Evolutionary conservation across 768 basidiomycete genomes (phyloP), one percentile per base, ranked within the genome.

Genomic region (Suillus plorans): DNA sequence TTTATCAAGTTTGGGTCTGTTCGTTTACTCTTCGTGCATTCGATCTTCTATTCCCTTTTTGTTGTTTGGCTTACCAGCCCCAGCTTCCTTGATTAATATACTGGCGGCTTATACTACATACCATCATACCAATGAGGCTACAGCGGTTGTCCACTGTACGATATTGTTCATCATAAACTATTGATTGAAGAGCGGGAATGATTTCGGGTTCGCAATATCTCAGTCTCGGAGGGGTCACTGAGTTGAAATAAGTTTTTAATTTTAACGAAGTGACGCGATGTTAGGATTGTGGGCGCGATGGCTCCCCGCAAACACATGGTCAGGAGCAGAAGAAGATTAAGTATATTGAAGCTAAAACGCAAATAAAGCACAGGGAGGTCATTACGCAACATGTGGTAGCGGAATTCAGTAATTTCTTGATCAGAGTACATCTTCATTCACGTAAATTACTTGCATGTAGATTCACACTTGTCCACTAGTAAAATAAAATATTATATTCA

Each of bases 1-100:
- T 58, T 4, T 41, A 41, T 58, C 57, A 9, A 58, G n/a, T 9
- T 58, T 41, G 56, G 37, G 37, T 58, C 57, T 58, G 25, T 39
- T 58, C 22, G 22, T 57, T 56, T 57, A 57, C 12, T 36, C 37
- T 37, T 57, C n/a, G 36, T 39, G 50, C 50, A 57, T 57, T 39
- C 9, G 36, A 39, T 39, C 39, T 41, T 41, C 16, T 7, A 18
- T 58, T 28, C 12, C 39, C 13, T 28, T 58, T 58, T 41, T 58
- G 39, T 58, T 58, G 57, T 59, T 59, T 59, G 25, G 57, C 57
- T 58, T 53, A 53, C 28, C 28, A 41, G 37, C 28, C 28, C 9
- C 37, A 41, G 22, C 57, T 25, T 9, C 57, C 37, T 58, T 41
- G 57, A 58, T 39, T 41, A 58, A 58, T 25, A 58, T 39, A 18